Percentiles rank a stretch among this genome's conserved stretches.
Conservation (phyloP, 192 early-diverging fungal genomes). For the Coemansia sp. region DNA sequence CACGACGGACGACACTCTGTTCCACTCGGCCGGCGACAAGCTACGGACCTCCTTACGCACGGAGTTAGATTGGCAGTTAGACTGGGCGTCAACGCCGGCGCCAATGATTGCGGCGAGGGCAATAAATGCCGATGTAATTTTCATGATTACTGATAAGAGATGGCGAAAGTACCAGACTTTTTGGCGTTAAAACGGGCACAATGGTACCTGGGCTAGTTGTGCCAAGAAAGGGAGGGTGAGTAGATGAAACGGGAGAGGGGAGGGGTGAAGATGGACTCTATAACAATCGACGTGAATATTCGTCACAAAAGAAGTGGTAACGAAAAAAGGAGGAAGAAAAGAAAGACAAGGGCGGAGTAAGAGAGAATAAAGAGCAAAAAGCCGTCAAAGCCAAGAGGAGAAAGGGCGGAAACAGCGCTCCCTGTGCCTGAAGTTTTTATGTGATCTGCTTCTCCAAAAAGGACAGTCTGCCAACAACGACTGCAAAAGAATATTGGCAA, state of each 20-base stretch:
- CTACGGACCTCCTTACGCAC: slow-evolving; percentile 55
- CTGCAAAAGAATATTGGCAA: not conserved
- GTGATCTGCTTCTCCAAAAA: not conserved
- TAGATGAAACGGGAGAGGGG: slow-evolving; percentile 9
- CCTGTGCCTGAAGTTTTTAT: slow-evolving; percentile 4
- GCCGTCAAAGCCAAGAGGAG: slow-evolving; percentile 5
- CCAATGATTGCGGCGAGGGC: slow-evolving; percentile 38
- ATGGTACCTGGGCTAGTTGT: not conserved
- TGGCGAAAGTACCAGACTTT: slow-evolving; percentile 3
- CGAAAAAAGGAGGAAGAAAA: slow-evolving; percentile 12
- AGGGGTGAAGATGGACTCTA: slow-evolving; percentile 2
- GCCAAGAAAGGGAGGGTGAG: not conserved
- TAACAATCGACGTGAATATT: slow-evolving; percentile 2
- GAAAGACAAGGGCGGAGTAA: not conserved
- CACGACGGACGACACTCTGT: slow-evolving; percentile 19
- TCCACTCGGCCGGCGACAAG: slow-evolving; percentile 40
- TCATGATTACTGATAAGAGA: slow-evolving; percentile 31
- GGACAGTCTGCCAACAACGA: not conserved
- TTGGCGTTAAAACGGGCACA: slow-evolving; percentile 4
- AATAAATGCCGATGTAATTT: slow-evolving; percentile 43
- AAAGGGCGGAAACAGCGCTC: not conserved
- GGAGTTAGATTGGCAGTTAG: slow-evolving; percentile 21
- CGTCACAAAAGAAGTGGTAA: not conserved
- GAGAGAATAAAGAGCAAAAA: slow-evolving; percentile 15
- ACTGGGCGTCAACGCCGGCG: slow-evolving; percentile 35